Evolutionary conservation across 495 filamentous ascomycete genomes (phyloP).

Genomic region (Cercophora scortea): DNA sequence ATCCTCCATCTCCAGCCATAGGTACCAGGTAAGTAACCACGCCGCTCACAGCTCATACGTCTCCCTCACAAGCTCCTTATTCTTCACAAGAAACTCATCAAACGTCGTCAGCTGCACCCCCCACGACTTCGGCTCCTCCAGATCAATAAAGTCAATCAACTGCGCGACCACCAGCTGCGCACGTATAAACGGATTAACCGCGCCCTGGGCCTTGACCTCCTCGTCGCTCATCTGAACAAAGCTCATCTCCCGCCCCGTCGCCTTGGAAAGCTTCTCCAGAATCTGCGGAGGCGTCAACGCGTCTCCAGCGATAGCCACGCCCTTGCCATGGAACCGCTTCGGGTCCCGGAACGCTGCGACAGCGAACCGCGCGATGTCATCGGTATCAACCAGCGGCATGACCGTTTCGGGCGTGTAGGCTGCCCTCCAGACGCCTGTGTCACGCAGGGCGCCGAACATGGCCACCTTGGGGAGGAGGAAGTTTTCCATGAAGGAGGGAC

Average conservation of each 20-base stretch:
- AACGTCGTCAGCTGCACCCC: slow-evolving; percentile 25
- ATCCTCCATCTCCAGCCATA: neutral
- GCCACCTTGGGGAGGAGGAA: slow-evolving; percentile 28
- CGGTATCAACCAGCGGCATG: slow-evolving; percentile 34
- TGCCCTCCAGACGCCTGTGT: slow-evolving; percentile 19
- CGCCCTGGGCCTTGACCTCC: slow-evolving; percentile 12
- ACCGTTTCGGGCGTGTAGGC: slow-evolving; percentile 16
- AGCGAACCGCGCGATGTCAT: slow-evolving; percentile 41
- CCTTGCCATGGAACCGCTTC: slow-evolving; percentile 26
- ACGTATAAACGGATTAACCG: slow-evolving; percentile 16
- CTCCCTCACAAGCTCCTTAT: slow-evolving; percentile 19
- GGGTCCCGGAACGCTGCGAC: slow-evolving; percentile 36
- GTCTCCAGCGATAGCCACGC: slow-evolving; percentile 35
- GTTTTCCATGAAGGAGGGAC: slow-evolving; percentile 44
- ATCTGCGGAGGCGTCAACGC: slow-evolving; percentile 26
- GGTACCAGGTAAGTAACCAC: slow-evolving; percentile 9
- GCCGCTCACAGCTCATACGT: slow-evolving; percentile 12
- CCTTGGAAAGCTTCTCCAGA: slow-evolving; percentile 15
- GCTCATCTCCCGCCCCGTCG: slow-evolving; percentile 17
- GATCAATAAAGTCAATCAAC: slow-evolving; percentile 27
- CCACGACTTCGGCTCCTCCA: slow-evolving; percentile 27
- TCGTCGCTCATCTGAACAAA: slow-evolving; percentile 28
- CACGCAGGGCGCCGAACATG: slow-evolving; percentile 31
- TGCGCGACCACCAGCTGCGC: slow-evolving; percentile 15
- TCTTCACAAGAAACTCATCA: slow-evolving; percentile 26